Evolutionary conservation across 2,329 filamentous ascomycete genomes (phyloP), one percentile per base, ranked within the genome.

Genomic region (Pestalotiopsis sp.): DNA sequence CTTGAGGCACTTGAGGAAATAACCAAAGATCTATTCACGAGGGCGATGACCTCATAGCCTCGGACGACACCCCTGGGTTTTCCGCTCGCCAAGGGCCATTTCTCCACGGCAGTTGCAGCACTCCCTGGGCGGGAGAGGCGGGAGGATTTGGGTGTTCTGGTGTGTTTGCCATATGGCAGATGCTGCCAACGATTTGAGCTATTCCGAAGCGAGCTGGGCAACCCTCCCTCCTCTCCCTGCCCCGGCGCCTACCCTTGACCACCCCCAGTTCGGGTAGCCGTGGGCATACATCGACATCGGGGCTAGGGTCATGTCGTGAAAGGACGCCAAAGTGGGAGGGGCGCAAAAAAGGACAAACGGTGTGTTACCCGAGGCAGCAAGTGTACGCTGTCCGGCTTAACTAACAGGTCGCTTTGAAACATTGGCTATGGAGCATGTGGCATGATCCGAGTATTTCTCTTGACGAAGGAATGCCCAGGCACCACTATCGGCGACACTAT

Each of bases 401-500:
- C 45, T n/a, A 52, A 52, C 41, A 45, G 45, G 17, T n/a, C 3
- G 45, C 45, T n/a, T 17, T 52, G 45, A 52, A 52, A 52, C 45
- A 52, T 52, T 52, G 45, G 20, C 45, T 52, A 20, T 61, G 59
- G 25, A 61, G 59, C 59, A 61, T 25, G n/a, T 36, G 25, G 59
- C 59, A 61, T 38, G n/a, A 39, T 38, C 27, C 25, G 25, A 61
- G 25, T 61, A 31, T 31, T 62, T 36, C 27, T 61, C 36, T 61
- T 38, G 59, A n/a, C 59, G 36, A 45, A 64, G 61, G 61, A 49
- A 11, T n/a, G 61, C 61, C 36, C 36, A 64, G 61, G 20, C 17
- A 64, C 61, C 59, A 52, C 61, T 49, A 52, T 64, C 61, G 61
- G 61, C 38, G 61, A 64, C n/a, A 64, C 61, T 64, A 64, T 49